phyloP scores from a whole-genome alignment of 2,329 filamentous ascomycete species.

The Chalara sp. region DNA sequence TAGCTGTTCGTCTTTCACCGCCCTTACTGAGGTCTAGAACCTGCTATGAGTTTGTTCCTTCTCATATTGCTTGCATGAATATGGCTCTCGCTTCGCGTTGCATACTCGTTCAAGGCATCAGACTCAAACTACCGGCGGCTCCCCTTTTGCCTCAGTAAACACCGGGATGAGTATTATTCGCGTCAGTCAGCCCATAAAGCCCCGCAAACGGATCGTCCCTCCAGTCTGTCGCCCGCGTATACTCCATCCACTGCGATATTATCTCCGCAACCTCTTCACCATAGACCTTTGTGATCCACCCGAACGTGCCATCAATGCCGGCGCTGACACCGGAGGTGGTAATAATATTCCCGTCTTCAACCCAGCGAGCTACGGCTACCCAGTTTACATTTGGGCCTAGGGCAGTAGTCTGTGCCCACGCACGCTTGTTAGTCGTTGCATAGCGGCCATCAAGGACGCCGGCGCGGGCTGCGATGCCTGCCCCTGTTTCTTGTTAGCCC shows the following conservation, averaged over 20 bases:
- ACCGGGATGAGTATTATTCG: too few species aligned
- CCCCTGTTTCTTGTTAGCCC: slow-evolving; percentile 7
- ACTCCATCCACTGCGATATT: slow-evolving; percentile 18
- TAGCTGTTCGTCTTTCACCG: too few species aligned
- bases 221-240: too few species aligned
- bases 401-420: slow-evolving; percentile 42
- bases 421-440: slow-evolving; percentile 62
- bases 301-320: slow-evolving; percentile 55
- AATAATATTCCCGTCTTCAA: slow-evolving; percentile 61
- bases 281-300: slow-evolving; percentile 47
- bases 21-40: too few species aligned
- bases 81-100: too few species aligned
- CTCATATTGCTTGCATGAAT: too few species aligned
- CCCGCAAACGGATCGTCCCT: slow-evolving; percentile 47
- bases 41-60: too few species aligned
- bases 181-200: not conserved
- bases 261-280: slow-evolving; percentile 34
- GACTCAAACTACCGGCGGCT: too few species aligned
- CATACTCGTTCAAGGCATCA: too few species aligned
- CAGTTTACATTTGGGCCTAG: slow-evolving; percentile 48
- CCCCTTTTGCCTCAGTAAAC: too few species aligned
- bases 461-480: slow-evolving; percentile 48
- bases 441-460: slow-evolving; percentile 52
- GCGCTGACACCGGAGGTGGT: slow-evolving; percentile 56
- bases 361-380: slow-evolving; percentile 56